Base-by-base conservation (phyloP, 1,284 basidiomycete genomes). In the Sanghuangporus sanghuang region DNA sequence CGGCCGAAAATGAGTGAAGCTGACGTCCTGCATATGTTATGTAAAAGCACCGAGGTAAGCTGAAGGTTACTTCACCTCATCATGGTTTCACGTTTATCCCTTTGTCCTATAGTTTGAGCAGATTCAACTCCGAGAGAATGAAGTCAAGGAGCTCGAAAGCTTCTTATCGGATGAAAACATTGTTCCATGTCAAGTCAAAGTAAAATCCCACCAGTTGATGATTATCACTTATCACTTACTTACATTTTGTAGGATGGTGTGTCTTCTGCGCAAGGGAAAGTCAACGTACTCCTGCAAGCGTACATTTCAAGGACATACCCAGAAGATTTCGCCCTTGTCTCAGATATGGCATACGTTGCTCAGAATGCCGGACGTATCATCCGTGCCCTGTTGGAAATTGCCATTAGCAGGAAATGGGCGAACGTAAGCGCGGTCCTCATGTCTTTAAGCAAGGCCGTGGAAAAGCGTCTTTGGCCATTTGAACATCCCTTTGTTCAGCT, bases 281-380 rank as follows among this genome's bases (percentile, higher is more conserved):
- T 97, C 75, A 99, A 98, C 74, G 93, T 99, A 64, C 81, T 99
- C 39, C 80, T 99, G 32, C 97, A 99, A 76, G 91, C 88, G 3
- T 92, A 87, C 74, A 94, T 99, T 66, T 98, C 95, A 27, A 79
- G 84, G 59, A 82, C 86, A 23, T 81, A 80, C 52, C 80, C 98
- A 27, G 92, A 98, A 66, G 97, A 99, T 76, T 99, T 98, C 73
- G 97, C 97, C 8, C 80, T 99, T 59, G 91, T 99, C 1, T 99
- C 96, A 0, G 97, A 99, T 73, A 90, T 89, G 69, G 94, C 90
- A 3, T 99, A 98, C 71, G 93, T 89, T 46, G 92, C 93, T 36
- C 93, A 95, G 71, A 99, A 99, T 71, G 93, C 92, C 6, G 95
- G 92, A 6, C 92, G 97, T 67, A 98, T 99, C 70, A 85, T 95